These are phyloP conservation scores for Pythium brachiatum DNA, from an alignment of 352 stramenopile genomes.

Conservation along the genomic window DNA sequence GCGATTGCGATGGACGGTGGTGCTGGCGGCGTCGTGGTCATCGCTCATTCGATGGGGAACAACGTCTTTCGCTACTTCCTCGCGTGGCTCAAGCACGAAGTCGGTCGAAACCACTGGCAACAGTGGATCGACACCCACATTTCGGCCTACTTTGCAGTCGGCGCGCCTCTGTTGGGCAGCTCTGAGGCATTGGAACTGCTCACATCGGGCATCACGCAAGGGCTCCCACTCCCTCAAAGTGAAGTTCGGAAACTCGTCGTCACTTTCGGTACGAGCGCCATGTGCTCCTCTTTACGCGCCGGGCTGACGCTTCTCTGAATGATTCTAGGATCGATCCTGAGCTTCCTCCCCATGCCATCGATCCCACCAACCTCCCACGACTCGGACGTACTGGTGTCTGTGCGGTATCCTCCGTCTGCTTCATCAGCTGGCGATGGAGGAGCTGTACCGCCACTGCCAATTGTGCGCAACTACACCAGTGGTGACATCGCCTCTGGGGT, in stretches of 20 bases:
- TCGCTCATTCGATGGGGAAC: slow-evolving; percentile 84
- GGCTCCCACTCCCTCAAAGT: slow-evolving; percentile 57
- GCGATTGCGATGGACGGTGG: slow-evolving; percentile 43
- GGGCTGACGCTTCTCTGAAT: no score
- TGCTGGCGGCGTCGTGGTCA: slow-evolving; percentile 55
- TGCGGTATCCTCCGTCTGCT: slow-evolving; percentile 32
- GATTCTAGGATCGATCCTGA: slow-evolving; percentile 55
- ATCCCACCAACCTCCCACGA: slow-evolving; percentile 46
- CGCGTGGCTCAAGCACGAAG: slow-evolving; percentile 73
- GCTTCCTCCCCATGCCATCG: slow-evolving; percentile 69
- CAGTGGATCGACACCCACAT: slow-evolving; percentile 76
- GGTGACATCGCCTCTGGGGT: slow-evolving; percentile 61
- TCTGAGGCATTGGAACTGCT: slow-evolving; percentile 66
- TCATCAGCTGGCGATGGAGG: neutral
- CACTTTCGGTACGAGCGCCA: slow-evolving; percentile 45
- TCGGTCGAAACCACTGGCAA: slow-evolving; percentile 69
- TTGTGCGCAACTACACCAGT: slow-evolving; percentile 58
- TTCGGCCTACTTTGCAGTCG: slow-evolving; percentile 73
- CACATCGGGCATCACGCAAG: slow-evolving; percentile 58
- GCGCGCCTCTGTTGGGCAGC: slow-evolving; percentile 68
- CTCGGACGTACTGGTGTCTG: slow-evolving; percentile 49
- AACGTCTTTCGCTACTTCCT: slow-evolving; percentile 81
- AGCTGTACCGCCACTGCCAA: neutral
- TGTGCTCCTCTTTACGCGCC: no score
- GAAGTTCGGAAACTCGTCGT: slow-evolving; percentile 71